Evolutionary conservation across 1,284 basidiomycete genomes (phyloP).

Genomic region (Puccinia brachypodii): DNA sequence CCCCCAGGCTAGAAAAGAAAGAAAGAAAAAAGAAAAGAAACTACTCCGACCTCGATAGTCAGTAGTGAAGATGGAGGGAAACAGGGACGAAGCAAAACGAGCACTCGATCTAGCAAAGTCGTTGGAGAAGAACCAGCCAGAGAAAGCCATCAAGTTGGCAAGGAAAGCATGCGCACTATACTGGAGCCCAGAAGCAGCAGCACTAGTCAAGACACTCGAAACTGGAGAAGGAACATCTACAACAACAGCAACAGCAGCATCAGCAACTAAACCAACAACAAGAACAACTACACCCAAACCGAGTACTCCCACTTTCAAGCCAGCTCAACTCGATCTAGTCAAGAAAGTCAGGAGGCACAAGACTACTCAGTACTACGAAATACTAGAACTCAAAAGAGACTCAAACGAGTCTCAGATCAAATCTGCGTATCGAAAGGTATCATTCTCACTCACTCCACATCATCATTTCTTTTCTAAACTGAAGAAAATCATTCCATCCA

Average conservation of each 20-base stretch:
- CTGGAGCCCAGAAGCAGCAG: conserved; percentile 73
- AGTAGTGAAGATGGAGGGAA: conserved; percentile 85
- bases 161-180: conserved; percentile 84
- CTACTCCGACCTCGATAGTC: too few relatives aligned
- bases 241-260: conserved; percentile 58
- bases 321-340: conserved; percentile 80
- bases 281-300: conserved; percentile 62
- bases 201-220: conserved; percentile 67
- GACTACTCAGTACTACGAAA: conserved; percentile 89
- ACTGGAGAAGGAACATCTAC: conserved; percentile 61
- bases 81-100: conserved; percentile 81
- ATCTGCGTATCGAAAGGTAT: conserved; percentile 97
- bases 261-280: conserved; percentile 69
- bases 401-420: conserved; percentile 90
- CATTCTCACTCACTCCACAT: too few relatives aligned
- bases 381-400: conserved; percentile 76
- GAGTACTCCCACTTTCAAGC: conserved; percentile 64
- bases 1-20: too few relatives aligned
- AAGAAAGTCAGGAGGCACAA: conserved; percentile 82
- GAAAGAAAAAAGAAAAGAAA: too few relatives aligned
- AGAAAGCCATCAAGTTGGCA: conserved; percentile 76
- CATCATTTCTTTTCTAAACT: neutral
- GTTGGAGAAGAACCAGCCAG: conserved; percentile 68
- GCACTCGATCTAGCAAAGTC: conserved; percentile 69
- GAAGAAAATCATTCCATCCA: conserved; percentile 56